phyloP scores from a whole-genome alignment of 1,284 basidiomycete genomes.

The Austroboletus niveus region DNA sequence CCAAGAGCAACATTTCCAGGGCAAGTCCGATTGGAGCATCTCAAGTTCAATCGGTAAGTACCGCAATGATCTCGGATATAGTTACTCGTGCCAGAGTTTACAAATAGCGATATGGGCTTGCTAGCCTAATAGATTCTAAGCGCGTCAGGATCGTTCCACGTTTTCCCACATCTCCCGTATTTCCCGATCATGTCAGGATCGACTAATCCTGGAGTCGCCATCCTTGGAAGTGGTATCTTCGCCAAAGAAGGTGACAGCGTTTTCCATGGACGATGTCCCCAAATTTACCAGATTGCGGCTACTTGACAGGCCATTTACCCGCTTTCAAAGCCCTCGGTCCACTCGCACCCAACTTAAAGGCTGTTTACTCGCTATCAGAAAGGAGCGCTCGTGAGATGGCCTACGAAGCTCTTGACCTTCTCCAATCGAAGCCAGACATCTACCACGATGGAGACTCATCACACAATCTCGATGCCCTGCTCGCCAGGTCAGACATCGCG shows the following conservation, averaged over 20 bases:
- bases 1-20: too few relatives aligned
- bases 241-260: conserved; percentile 59
- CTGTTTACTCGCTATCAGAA: conserved; percentile 78
- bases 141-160: too few relatives aligned
- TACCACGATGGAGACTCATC: conserved; percentile 54
- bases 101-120: too few relatives aligned
- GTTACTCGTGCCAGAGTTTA: too few relatives aligned
- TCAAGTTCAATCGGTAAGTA: too few relatives aligned
- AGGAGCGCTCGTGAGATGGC: conserved; percentile 57
- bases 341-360: conserved; percentile 50
- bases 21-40: too few relatives aligned
- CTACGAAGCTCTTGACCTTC: conserved; percentile 39
- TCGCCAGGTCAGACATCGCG: conserved; percentile 62
- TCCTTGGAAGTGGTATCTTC: conserved; percentile 74
- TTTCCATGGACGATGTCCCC: too few relatives aligned
- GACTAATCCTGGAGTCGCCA: conserved; percentile 49
- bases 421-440: conserved; percentile 43
- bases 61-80: too few relatives aligned
- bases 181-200: conserved; percentile 19
- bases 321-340: conserved; percentile 53
- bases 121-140: too few relatives aligned
- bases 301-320: conserved; percentile 65
- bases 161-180: too few relatives aligned
- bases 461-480: conserved; percentile 59
- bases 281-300: conserved; percentile 31